Conservation (phyloP, 1,284 basidiomycete genomes). For the Boletus semigastroideus region DNA sequence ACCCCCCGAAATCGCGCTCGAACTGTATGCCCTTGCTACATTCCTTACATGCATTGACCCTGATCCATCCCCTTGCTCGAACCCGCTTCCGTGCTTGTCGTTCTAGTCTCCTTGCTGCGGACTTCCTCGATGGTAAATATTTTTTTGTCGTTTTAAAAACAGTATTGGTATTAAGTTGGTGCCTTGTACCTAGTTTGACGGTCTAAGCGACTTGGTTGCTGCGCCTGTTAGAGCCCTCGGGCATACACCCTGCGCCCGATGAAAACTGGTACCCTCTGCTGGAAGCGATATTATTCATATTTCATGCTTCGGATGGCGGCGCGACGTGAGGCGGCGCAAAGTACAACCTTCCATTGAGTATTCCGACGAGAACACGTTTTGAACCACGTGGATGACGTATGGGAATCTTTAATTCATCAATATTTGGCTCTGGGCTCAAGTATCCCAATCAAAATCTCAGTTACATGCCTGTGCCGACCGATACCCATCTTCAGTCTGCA, state of each 20-base stretch:
- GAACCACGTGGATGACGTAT: neutral
- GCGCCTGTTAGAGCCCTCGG: neutral
- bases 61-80: conserved; percentile 11
- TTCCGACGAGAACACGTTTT: conserved; percentile 8
- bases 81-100: conserved; percentile 2
- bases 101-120: conserved; percentile 64
- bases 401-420: neutral
- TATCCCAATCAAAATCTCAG: neutral
- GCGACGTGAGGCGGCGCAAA: conserved; percentile 11
- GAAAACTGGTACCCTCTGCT: neutral
- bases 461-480: neutral
- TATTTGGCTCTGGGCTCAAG: neutral
- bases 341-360: conserved; percentile 10
- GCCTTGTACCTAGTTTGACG: conserved; percentile 14
- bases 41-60: neutral
- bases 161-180: conserved; percentile 9
- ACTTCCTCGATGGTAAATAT: conserved; percentile 66
- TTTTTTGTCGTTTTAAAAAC: conserved; percentile 16
- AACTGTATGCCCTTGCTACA: conserved; percentile 58
- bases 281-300: conserved; percentile 1
- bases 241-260: neutral
- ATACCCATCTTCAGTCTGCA: too few species aligned
- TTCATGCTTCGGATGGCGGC: conserved; percentile 2
- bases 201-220: neutral
- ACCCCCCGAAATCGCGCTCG: conserved; percentile 77